phyloP scores from a whole-genome alignment of 768 basidiomycete species.

The Russula ochroleuca region DNA sequence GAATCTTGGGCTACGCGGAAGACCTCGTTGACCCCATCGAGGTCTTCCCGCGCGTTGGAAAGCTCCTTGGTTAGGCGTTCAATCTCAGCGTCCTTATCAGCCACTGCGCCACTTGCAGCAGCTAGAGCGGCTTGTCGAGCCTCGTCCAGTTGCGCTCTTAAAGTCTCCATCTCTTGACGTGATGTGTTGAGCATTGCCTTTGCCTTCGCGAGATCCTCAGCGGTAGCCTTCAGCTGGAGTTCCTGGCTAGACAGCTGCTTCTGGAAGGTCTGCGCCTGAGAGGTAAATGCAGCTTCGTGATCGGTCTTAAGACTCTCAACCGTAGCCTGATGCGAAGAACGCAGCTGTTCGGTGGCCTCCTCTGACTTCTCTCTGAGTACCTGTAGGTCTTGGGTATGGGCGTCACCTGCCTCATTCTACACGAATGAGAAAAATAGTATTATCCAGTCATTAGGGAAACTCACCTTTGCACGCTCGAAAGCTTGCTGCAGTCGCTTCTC shows the following conservation, averaged over 20 bases:
- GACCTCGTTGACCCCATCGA: slow-evolving; percentile 58
- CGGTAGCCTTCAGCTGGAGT: slow-evolving; percentile 77
- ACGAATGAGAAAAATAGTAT: slow-evolving; percentile 20
- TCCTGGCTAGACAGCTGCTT: slow-evolving; percentile 59
- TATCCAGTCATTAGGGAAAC: slow-evolving; percentile 19
- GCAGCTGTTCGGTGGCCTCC: slow-evolving; percentile 64
- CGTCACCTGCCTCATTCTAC: slow-evolving; percentile 66
- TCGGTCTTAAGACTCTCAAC: slow-evolving; percentile 61
- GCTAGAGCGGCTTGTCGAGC: slow-evolving; percentile 46
- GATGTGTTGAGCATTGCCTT: slow-evolving; percentile 55
- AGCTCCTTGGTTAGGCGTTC: slow-evolving; percentile 56
- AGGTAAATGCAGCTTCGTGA: slow-evolving; percentile 56
- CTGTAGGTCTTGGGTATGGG: slow-evolving; percentile 68
- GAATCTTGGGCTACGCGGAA: slow-evolving; percentile 66
- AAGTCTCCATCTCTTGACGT: slow-evolving; percentile 49
- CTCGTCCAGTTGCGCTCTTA: slow-evolving; percentile 63
- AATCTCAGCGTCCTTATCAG: slow-evolving; percentile 53
- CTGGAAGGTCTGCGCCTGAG: slow-evolving; percentile 51
- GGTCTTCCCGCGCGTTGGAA: slow-evolving; percentile 62
- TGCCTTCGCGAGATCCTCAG: slow-evolving; percentile 75
- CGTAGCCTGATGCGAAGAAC: slow-evolving; percentile 53
- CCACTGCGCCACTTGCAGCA: slow-evolving; percentile 33
- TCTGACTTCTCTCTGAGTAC: slow-evolving; percentile 62
- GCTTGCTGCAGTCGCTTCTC: slow-evolving; percentile 57
- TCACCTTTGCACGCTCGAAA: slow-evolving; percentile 74